phyloP scores from a whole-genome alignment of 169 alveolate species.

The Theileria sp. region DNA sequence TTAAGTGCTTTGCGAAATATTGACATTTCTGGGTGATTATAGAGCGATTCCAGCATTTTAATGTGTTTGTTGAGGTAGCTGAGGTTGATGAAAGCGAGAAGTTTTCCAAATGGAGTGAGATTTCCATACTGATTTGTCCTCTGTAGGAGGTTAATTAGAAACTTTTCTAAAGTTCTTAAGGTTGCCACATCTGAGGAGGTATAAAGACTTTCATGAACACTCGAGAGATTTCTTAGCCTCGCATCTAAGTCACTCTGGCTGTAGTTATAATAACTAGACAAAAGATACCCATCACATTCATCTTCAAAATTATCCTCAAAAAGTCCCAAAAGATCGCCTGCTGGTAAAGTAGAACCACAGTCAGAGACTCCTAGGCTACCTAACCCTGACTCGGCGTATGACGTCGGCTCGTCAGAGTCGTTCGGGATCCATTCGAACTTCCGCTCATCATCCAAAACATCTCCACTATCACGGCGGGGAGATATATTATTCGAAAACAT shows the following conservation, averaged over 20 bases:
- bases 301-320: conserved; percentile 11
- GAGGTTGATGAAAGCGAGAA: conserved; percentile 54
- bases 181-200: conserved; percentile 53
- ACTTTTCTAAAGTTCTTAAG: conserved; percentile 50
- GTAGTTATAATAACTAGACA: conserved; percentile 8
- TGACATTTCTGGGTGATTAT: conserved; percentile 60
- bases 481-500: neutral
- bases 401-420: conserved; percentile 13
- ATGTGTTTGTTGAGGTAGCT: conserved; percentile 50
- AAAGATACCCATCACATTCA: conserved; percentile 10
- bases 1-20: conserved; percentile 28
- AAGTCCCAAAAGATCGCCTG: neutral
- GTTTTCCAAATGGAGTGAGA: conserved; percentile 47
- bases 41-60: conserved; percentile 38
- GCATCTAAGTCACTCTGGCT: conserved; percentile 17
- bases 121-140: conserved; percentile 39
- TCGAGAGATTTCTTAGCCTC: conserved; percentile 21
- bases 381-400: neutral
- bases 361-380: neutral
- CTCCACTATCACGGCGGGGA: neutral
- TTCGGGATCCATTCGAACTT: conserved; percentile 29
- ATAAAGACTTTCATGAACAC: conserved; percentile 51
- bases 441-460: neutral
- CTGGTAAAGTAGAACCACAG: neutral
- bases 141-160: conserved; percentile 43